Conservation (phyloP, 2,329 filamentous ascomycete genomes). For the Phyllosticta paracitricarpa region DNA sequence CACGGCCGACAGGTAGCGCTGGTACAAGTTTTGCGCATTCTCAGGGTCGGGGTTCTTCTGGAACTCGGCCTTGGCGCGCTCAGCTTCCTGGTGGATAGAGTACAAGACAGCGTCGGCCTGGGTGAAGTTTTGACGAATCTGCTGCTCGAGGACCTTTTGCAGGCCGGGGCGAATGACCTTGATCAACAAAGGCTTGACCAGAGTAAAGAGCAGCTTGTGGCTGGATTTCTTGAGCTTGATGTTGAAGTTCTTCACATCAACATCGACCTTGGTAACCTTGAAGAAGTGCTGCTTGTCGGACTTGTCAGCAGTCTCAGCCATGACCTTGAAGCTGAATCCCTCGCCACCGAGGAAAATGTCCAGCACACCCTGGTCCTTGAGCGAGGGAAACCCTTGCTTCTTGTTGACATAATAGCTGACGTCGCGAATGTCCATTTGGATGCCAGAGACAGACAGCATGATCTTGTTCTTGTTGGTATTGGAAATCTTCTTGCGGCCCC, state of each 20-base stretch:
- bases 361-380: slow-evolving; percentile 79
- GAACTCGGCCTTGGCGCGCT: slow-evolving; percentile 57
- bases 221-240: slow-evolving; percentile 91
- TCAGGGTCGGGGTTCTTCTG: slow-evolving; percentile 56
- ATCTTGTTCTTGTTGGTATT: slow-evolving; percentile 77
- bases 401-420: slow-evolving; percentile 92
- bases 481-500: slow-evolving; percentile 78
- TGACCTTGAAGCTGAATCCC: slow-evolving; percentile 86
- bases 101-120: slow-evolving; percentile 64
- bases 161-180: slow-evolving; percentile 75
- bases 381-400: slow-evolving; percentile 82
- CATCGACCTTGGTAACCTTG: slow-evolving; percentile 83
- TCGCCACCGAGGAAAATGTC: slow-evolving; percentile 81
- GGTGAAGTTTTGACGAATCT: slow-evolving; percentile 73
- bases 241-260: slow-evolving; percentile 69
- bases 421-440: slow-evolving; percentile 83
- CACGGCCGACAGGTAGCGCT: slow-evolving; percentile 66
- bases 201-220: slow-evolving; percentile 79
- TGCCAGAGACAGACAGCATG: slow-evolving; percentile 75
- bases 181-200: slow-evolving; percentile 82
- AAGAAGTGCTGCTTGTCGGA: slow-evolving; percentile 75
- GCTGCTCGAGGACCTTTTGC: slow-evolving; percentile 79
- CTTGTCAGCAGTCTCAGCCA: slow-evolving; percentile 70
- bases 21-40: slow-evolving; percentile 72
- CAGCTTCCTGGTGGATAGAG: slow-evolving; percentile 72